Base-by-base conservation (phyloP, 805 yeast genomes). In the Lipomyces yamadae region DNA sequence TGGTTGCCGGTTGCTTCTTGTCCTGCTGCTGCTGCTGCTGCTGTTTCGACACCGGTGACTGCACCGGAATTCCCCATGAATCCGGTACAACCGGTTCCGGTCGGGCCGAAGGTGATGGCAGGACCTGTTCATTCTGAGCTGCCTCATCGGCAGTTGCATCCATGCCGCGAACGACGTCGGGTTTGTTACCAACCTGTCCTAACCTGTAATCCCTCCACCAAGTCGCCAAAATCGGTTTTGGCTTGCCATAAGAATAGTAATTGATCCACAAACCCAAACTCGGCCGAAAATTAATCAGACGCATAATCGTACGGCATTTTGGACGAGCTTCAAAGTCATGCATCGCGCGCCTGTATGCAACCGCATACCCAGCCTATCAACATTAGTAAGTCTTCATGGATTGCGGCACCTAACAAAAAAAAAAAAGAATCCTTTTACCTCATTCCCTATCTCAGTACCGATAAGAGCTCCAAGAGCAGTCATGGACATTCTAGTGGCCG, bases 231-330 rank as follows among this genome's bases (percentile, higher is more conserved):
- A 60, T 39, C 30, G 39, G 32, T 39, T 37, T 61, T 32, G 63
- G 70, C 24, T 56, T 57, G n/a, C 71, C 71, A 30, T 63, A 34
- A 29, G 45, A 37, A 35, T 63, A 68, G 62, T 67, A 68, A 53
- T 63, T 66, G 8, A 53, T 56, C 71, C 71, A 68, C 4, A 64
- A 55, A 1, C 55, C 48, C 8, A 68, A 35, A 4, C 64, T 64
- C 2, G 71, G 71, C 5, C 71, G 64, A 24, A 52, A 56, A 2
- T 39, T 30, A 10, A 62, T 53, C 8, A 68, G 39, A n/a, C 61
- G 65, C 7, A 68, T 58, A 32, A 61, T 53, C n/a, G 53, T 34
- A 11, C 30, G 15, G 60, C 71, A 68, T 2, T 59, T 15, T 18
- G 60, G 63, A 7, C 70, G 61, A 11, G 56, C 18, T 8, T 13